Percentiles rank a stretch among this genome's conserved stretches.
These are phyloP conservation scores for Kalmusia sp. DNA, from an alignment of 2,329 filamentous ascomycete genomes.

Conservation along the genomic window DNA sequence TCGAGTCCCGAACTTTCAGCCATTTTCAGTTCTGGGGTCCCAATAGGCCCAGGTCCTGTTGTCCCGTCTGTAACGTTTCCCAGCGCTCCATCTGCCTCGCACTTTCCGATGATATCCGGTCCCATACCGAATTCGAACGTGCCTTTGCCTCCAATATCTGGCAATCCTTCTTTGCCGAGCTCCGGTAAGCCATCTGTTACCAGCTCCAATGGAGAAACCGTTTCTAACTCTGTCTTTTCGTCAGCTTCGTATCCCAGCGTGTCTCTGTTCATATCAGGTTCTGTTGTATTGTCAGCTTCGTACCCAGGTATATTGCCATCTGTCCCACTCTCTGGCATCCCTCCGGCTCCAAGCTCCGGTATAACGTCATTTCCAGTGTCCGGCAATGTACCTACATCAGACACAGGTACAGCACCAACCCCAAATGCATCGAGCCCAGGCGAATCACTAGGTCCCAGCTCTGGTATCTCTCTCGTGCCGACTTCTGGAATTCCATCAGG, in stretches of 20 bases:
- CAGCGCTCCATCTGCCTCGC: not conserved
- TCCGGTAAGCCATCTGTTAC: no score
- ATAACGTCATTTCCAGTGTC: not conserved
- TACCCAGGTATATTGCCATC: no score
- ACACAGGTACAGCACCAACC: not conserved
- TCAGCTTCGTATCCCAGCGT: no score
- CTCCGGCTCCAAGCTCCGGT: not conserved
- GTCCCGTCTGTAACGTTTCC: not conserved
- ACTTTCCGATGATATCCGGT: no score
- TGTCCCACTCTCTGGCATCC: not conserved
- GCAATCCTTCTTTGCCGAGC: no score
- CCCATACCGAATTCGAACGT: no score
- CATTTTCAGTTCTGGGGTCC: not conserved
- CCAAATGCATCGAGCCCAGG: not conserved
- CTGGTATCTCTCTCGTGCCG: conserved; percentile 3
- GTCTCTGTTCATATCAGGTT: no score
- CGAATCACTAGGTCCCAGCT: not conserved
- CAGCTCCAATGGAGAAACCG: no score
- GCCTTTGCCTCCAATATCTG: no score
- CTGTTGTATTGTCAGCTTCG: no score
- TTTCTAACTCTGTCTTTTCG: no score
- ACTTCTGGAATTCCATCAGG: conserved; percentile 1
- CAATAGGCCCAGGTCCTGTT: not conserved
- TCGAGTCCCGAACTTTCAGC: not conserved
- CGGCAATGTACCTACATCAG: not conserved